These are phyloP conservation scores for Kewa caespitosa DNA, from an alignment of 179 eudicot species.

Conservation along the genomic window DNA sequence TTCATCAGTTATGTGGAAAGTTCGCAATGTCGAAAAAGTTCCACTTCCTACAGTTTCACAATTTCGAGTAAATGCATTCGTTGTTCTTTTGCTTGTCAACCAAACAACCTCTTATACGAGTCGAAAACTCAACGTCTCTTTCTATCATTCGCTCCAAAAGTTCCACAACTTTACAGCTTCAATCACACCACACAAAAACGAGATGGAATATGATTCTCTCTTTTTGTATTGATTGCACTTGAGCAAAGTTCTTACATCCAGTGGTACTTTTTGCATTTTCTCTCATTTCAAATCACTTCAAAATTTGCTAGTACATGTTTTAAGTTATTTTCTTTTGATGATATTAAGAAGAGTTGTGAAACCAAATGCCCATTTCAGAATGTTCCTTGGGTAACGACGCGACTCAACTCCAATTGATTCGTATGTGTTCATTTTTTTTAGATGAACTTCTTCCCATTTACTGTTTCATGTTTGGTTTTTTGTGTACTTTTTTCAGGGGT, in stretches of 20 bases:
- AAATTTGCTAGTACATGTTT: neutral
- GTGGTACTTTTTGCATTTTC: constrained; percentile 15
- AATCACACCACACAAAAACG: constrained; percentile 1
- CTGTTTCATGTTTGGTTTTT: constrained; percentile 5
- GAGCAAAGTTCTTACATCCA: neutral
- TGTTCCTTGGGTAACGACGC: constrained; percentile 32
- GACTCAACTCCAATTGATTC: constrained; percentile 33
- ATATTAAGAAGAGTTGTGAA: constrained; percentile 19
- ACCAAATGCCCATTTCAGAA: constrained; percentile 39
- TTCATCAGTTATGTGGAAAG: too few relatives aligned
- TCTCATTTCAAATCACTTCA: neutral
- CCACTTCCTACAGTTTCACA: too few relatives aligned
- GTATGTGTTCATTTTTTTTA: constrained; percentile 34
- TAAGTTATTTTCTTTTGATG: constrained; percentile 10
- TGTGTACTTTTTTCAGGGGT: constrained; percentile 1
- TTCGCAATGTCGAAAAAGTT: too few relatives aligned
- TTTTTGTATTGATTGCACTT: neutral
- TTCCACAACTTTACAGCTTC: constrained; percentile 21
- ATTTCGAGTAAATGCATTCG: too few relatives aligned
- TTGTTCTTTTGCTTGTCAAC: too few relatives aligned
- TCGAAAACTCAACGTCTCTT: neutral
- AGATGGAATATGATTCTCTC: constrained; percentile 30
- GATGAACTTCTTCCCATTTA: neutral
- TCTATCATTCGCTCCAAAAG: neutral
- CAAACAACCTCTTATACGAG: neutral